Conservation (phyloP, 306 rosid genomes). For the Begonia loranthoides region DNA sequence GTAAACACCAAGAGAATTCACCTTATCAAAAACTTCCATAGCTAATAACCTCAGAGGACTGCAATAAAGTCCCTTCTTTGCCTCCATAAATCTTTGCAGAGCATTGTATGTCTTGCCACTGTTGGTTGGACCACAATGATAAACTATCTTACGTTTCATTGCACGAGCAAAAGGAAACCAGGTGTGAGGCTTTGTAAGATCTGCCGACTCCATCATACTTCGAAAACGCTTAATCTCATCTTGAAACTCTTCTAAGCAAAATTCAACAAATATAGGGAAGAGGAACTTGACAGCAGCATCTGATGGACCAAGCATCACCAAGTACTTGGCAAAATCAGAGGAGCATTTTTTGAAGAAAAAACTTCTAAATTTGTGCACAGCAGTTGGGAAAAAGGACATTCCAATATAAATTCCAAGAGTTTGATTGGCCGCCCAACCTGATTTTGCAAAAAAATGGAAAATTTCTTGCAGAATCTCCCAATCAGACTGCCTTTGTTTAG, state of each 20-base stretch:
- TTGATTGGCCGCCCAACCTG: conserved; percentile 85
- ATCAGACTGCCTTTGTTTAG: conserved; percentile 21
- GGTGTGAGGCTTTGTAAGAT: conserved; percentile 78
- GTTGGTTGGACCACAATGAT: conserved; percentile 95
- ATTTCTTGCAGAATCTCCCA: conserved; percentile 27
- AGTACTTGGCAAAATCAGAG: conserved; percentile 33
- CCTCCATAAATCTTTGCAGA: conserved; percentile 77
- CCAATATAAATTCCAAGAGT: conserved; percentile 91
- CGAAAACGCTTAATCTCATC: conserved; percentile 64
- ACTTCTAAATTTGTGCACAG: conserved; percentile 36
- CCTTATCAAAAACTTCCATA: conserved; percentile 96
- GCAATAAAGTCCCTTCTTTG: conserved; percentile 69
- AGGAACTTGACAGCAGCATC: conserved; percentile 59
- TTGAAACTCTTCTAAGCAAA: conserved; percentile 56
- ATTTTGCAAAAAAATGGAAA: conserved; percentile 28
- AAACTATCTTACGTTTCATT: conserved; percentile 80
- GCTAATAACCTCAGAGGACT: conserved; percentile 84
- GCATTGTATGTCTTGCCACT: conserved; percentile 95
- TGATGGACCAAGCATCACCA: conserved; percentile 53
- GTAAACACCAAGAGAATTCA: conserved; percentile 68
- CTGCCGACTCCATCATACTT: conserved; percentile 48
- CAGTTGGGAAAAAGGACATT: conserved; percentile 76
- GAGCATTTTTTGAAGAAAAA: conserved; percentile 44
- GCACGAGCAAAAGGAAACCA: conserved; percentile 97
- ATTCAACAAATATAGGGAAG: conserved; percentile 82